Evolutionary conservation across 2,329 filamentous ascomycete species (phyloP).

Genomic region (Arthrobotrys iridis): DNA sequence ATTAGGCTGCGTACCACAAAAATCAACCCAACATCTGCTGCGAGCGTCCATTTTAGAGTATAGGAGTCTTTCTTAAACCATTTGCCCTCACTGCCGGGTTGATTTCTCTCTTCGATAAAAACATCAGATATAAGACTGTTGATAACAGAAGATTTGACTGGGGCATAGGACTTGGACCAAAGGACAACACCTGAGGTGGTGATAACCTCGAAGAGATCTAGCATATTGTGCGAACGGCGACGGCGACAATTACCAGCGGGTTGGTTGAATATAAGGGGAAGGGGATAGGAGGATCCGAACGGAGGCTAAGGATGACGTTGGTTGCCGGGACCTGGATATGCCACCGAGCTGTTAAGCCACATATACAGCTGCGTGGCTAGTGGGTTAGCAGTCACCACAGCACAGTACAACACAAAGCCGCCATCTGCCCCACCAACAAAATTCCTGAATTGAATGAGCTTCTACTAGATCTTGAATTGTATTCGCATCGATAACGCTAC

Average conservation of each 20-base stretch:
- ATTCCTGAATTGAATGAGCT: slow-evolving; percentile 28
- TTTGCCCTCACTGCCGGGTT: slow-evolving; percentile 68
- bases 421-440: slow-evolving; percentile 42
- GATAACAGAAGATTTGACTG: slow-evolving; percentile 82
- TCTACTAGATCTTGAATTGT: background rate
- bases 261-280: background rate
- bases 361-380: slow-evolving; percentile 14
- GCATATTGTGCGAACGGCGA: slow-evolving; percentile 11
- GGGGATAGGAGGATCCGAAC: background rate
- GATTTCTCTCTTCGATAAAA: slow-evolving; percentile 92
- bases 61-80: slow-evolving; percentile 91
- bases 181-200: slow-evolving; percentile 96
- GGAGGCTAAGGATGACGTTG: background rate
- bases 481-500: background rate
- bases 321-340: background rate
- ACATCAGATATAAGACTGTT: slow-evolving; percentile 96
- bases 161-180: slow-evolving; percentile 88
- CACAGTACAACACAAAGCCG: slow-evolving; percentile 32
- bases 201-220: slow-evolving; percentile 96
- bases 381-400: slow-evolving; percentile 43
- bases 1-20: slow-evolving; percentile 78
- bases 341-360: slow-evolving; percentile 10
- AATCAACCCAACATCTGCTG: slow-evolving; percentile 91
- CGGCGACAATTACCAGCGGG: background rate
- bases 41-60: slow-evolving; percentile 90